A percentile compares a stretch with the other conserved stretches of the same genome.
These are phyloP conservation scores for Colletotrichum simmondsii DNA, from an alignment of 2,329 filamentous ascomycete species.

Conservation along the genomic window DNA sequence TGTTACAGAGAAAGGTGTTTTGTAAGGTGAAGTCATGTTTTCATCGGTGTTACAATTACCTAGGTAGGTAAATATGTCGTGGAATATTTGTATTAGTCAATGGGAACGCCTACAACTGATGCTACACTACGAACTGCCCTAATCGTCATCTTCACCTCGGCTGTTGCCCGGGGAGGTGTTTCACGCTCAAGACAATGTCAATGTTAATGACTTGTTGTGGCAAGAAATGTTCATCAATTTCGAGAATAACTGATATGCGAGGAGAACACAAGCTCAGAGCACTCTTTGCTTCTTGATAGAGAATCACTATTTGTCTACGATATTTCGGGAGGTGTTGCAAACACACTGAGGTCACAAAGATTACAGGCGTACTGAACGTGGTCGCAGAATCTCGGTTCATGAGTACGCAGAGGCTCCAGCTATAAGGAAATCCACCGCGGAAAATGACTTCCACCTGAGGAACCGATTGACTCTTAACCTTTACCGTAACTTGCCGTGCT, in stretches of 20 bases:
- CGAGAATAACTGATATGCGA: neutral
- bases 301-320: neutral
- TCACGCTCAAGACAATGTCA: neutral
- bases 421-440: neutral
- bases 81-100: too few relatives aligned
- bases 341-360: neutral
- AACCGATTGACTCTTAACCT: too few relatives aligned
- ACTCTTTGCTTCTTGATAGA: neutral
- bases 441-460: neutral
- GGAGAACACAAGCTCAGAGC: neutral
- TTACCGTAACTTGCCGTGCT: too few relatives aligned
- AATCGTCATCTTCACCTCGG: neutral
- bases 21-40: too few relatives aligned
- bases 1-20: too few relatives aligned
- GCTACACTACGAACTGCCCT: neutral
- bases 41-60: too few relatives aligned
- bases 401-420: neutral
- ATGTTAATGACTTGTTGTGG: neutral
- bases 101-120: neutral
- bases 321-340: neutral
- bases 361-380: neutral
- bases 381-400: neutral
- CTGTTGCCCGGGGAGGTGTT: neutral
- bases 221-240: neutral
- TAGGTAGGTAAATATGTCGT: too few relatives aligned